Percentiles rank a stretch among this genome's conserved stretches.
phyloP scores from a whole-genome alignment of 2,329 filamentous ascomycete species.

The Ophiostoma himal-ulmi region DNA sequence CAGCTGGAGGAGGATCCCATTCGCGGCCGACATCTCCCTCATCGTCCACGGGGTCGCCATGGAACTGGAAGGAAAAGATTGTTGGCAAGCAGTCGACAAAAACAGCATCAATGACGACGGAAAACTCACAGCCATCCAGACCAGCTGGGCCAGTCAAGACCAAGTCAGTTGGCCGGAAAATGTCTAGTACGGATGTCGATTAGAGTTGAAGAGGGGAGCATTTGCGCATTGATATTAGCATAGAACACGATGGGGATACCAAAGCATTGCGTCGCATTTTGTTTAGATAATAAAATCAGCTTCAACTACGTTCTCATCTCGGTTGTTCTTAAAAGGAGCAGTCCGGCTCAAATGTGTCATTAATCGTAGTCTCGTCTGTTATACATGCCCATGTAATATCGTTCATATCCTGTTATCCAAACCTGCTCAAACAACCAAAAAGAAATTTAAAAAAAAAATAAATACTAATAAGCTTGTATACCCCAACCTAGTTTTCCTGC shows the following conservation, averaged over 20 bases:
- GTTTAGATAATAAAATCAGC: not conserved
- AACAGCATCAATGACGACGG: not conserved
- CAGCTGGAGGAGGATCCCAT: not conserved
- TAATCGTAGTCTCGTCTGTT: slow-evolving; percentile 8
- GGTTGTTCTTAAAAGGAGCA: not conserved
- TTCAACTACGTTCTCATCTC: not conserved
- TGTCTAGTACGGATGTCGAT: not conserved
- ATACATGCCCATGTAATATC: not conserved
- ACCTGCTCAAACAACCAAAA: not conserved
- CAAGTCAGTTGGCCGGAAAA: not conserved
- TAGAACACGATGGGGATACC: not conserved
- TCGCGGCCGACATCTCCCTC: not conserved
- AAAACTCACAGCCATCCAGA: not conserved
- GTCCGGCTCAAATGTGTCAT: not conserved
- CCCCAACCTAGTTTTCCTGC: not conserved
- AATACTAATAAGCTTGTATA: too few species aligned
- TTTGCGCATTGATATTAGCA: not conserved
- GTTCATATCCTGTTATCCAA: not conserved
- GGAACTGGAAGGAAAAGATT: slow-evolving; percentile 22
- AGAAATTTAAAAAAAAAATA: not conserved
- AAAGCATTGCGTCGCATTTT: not conserved
- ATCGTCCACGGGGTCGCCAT: slow-evolving; percentile 10
- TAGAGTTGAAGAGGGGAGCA: not conserved
- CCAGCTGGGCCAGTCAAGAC: not conserved
- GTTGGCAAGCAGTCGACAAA: slow-evolving; percentile 16